Conservation (phyloP, 1,139 yeast species). For the Barnettozyma hawaiiensis region DNA sequence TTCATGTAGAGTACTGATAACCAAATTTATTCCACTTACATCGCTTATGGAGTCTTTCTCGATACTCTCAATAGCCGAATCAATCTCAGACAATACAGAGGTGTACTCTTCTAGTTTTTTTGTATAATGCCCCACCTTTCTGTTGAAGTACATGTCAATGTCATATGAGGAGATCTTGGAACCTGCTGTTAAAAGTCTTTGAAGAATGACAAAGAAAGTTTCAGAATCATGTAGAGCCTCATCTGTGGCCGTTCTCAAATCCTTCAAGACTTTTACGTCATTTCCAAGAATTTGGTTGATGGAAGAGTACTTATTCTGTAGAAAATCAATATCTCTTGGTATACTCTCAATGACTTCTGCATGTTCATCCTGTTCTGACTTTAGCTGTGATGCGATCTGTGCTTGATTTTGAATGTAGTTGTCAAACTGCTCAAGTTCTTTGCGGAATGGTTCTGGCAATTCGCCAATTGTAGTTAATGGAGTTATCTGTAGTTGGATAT, state of each 20-base stretch:
- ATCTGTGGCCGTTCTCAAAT: conserved; percentile 40
- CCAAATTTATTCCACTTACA: conserved; percentile 47
- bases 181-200: conserved; percentile 64
- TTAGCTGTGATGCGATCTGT: conserved; percentile 72
- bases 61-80: conserved; percentile 67
- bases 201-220: conserved; percentile 58
- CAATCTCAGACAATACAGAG: conserved; percentile 61
- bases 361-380: conserved; percentile 59
- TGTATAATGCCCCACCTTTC: conserved; percentile 46
- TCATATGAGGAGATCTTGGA: conserved; percentile 54
- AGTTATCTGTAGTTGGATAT: conserved; percentile 47
- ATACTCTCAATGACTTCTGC: conserved; percentile 68
- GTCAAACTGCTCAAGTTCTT: conserved; percentile 76
- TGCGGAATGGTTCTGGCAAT: conserved; percentile 68
- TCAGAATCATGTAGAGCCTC: conserved; percentile 50
- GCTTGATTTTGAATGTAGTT: conserved; percentile 80
- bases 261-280: conserved; percentile 48
- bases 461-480: conserved; percentile 87
- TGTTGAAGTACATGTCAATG: conserved; percentile 48
- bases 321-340: conserved; percentile 76
- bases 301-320: conserved; percentile 56
- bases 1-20: conserved; percentile 65
- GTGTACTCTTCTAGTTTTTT: conserved; percentile 64
- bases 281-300: conserved; percentile 63
- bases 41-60: conserved; percentile 48